phyloP scores from a whole-genome alignment of 164 flowering plant genomes.

The Piper longum region DNA sequence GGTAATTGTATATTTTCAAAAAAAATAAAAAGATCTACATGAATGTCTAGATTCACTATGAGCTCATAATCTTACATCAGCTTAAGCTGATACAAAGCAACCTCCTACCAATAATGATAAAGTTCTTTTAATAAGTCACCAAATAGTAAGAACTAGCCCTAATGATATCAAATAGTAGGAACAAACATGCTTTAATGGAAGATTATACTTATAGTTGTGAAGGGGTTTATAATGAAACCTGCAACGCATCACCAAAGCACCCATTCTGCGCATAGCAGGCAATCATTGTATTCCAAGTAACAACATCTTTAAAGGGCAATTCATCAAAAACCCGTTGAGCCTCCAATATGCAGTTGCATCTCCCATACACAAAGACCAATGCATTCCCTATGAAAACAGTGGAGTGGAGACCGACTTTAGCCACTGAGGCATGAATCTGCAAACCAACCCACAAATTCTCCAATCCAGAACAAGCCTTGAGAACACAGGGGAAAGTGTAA shows the following conservation, averaged over 20 bases:
- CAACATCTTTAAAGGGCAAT: slow-evolving; percentile 6
- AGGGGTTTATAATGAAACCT: neutral
- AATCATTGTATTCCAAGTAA: slow-evolving; percentile 6
- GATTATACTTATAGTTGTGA: too few species aligned
- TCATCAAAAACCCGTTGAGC: slow-evolving; percentile 5
- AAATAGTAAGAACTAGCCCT: too few species aligned
- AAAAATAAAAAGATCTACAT: too few species aligned
- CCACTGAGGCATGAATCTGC: slow-evolving; percentile 4
- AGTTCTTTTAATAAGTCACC: too few species aligned
- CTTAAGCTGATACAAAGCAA: too few species aligned
- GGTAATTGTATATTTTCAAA: too few species aligned
- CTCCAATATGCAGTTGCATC: slow-evolving; percentile 1
- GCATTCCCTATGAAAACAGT: slow-evolving; percentile 7
- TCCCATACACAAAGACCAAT: slow-evolving; percentile 6
- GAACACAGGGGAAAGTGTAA: slow-evolving; percentile 10
- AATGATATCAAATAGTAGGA: too few species aligned
- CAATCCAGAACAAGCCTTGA: slow-evolving; percentile 8
- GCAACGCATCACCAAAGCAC: slow-evolving; percentile 5
- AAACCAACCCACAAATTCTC: slow-evolving; percentile 6
- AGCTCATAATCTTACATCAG: too few species aligned
- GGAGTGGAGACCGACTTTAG: slow-evolving; percentile 4
- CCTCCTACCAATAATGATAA: too few species aligned
- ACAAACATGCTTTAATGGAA: too few species aligned
- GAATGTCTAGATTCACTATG: too few species aligned
- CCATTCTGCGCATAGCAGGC: slow-evolving; percentile 11